phyloP scores from a whole-genome alignment of 2,329 filamentous ascomycete species.

The Hypomyces rosellus region DNA sequence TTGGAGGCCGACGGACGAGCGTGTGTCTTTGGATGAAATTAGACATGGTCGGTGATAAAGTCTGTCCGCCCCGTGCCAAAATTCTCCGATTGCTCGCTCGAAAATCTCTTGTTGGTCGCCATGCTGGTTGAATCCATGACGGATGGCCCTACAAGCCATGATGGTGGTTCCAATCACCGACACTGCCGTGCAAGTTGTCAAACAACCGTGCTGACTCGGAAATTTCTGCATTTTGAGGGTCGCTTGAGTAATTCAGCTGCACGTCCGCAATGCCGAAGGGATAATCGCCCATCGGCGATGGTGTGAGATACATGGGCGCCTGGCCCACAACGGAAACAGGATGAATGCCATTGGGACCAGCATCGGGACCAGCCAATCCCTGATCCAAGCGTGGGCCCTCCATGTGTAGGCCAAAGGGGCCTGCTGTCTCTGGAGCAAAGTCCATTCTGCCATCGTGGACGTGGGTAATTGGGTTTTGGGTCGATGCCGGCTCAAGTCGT shows the following conservation, averaged over 20 bases:
- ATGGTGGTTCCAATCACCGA: slow-evolving; percentile 3
- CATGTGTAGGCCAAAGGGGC: slow-evolving; percentile 12
- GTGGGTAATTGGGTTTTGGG: slow-evolving; percentile 11
- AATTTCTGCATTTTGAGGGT: slow-evolving; percentile 2
- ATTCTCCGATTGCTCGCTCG: too few species aligned
- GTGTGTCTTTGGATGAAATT: too few species aligned
- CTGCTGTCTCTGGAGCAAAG: slow-evolving; percentile 1
- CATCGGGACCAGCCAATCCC: slow-evolving; percentile 2
- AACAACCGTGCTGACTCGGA: slow-evolving; percentile 2
- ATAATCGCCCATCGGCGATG: slow-evolving; percentile 16
- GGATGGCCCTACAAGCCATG: slow-evolving; percentile 1
- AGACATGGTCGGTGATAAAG: too few species aligned
- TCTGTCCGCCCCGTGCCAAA: too few species aligned
- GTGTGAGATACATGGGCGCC: slow-evolving; percentile 13
- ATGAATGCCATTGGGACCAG: slow-evolving; percentile 3
- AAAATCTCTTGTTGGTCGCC: too few species aligned
- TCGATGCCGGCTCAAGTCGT: slow-evolving; percentile 14
- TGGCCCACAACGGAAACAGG: slow-evolving; percentile 7
- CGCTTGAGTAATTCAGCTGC: slow-evolving; percentile 20
- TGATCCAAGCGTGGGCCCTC: slow-evolving; percentile 7
- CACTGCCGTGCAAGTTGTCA: slow-evolving; percentile 4
- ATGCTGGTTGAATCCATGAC: not conserved
- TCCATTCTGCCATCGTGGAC: slow-evolving; percentile 3
- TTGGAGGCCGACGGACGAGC: too few species aligned
- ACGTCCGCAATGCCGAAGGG: slow-evolving; percentile 22